Evolutionary conservation across 331 rosid genomes (phyloP).

Genomic region (Spiraea crenata): DNA sequence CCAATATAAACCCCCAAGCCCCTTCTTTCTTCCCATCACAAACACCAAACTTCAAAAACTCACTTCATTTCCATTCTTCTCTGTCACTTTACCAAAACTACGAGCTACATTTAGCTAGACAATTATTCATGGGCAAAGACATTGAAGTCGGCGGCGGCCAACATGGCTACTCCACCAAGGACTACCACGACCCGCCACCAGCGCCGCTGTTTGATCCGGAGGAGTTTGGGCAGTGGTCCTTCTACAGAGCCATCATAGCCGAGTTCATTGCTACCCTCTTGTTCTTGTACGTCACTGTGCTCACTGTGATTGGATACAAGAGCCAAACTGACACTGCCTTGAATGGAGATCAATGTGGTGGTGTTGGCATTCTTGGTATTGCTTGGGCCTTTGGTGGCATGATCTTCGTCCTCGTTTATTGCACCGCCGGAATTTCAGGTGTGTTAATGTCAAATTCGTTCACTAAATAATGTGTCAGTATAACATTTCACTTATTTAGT

Average conservation of each 20-base stretch:
- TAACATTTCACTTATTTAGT: too few species aligned
- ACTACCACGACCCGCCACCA: slow-evolving; percentile 86
- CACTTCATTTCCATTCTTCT: not conserved
- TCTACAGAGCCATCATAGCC: slow-evolving; percentile 79
- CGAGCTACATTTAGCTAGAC: not conserved
- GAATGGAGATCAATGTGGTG: slow-evolving; percentile 38
- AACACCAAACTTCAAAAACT: not conserved
- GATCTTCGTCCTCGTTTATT: slow-evolving; percentile 88
- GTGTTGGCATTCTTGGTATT: slow-evolving; percentile 77
- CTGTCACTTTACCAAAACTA: not conserved
- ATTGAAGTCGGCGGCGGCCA: slow-evolving; percentile 25
- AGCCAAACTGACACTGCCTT: slow-evolving; percentile 26
- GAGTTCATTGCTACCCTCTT: slow-evolving; percentile 91
- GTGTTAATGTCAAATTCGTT: not conserved
- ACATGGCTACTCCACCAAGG: slow-evolving; percentile 40
- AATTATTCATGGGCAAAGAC: slow-evolving; percentile 50
- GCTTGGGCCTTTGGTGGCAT: slow-evolving; percentile 98
- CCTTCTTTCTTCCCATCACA: not conserved
- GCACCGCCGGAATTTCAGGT: slow-evolving; percentile 93
- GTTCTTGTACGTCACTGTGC: slow-evolving; percentile 66
- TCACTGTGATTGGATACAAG: slow-evolving; percentile 80
- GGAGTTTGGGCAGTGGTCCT: slow-evolving; percentile 70
- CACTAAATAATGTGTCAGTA: too few species aligned
- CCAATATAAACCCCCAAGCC: not conserved
- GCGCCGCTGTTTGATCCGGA: slow-evolving; percentile 50